A percentile compares a stretch with the other conserved stretches of the same genome.
phyloP scores from a whole-genome alignment of 768 basidiomycete genomes.

The Hysterangium stoloniferum region DNA sequence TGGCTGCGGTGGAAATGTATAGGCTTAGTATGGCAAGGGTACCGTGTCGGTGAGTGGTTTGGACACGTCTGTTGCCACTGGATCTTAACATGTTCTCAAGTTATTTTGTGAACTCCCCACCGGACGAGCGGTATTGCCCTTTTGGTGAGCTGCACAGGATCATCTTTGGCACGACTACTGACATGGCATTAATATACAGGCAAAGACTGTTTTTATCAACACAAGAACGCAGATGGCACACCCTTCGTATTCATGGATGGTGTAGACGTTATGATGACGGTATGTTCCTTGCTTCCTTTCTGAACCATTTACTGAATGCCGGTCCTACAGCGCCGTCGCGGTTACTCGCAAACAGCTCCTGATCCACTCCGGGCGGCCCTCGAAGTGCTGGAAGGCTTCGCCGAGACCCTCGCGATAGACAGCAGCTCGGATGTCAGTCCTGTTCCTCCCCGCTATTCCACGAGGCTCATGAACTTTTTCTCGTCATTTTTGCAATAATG shows the following conservation, averaged over 20 bases:
- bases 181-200: constrained; percentile 18
- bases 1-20: constrained; percentile 44
- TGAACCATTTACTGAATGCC: not conserved
- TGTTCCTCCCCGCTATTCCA: not conserved
- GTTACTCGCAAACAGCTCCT: not conserved
- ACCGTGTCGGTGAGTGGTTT: constrained; percentile 49
- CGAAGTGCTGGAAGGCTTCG: constrained; percentile 6
- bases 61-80: not conserved
- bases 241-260: constrained; percentile 48
- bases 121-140: constrained; percentile 52
- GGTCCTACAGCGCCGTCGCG: constrained; percentile 1
- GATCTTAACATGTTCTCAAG: constrained; percentile 25
- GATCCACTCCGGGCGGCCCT: constrained; percentile 6
- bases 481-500: not conserved
- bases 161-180: not conserved
- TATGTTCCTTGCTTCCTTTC: constrained; percentile 21
- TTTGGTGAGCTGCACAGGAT: constrained; percentile 32
- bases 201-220: constrained; percentile 74
- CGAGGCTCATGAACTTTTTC: not conserved
- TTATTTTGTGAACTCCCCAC: constrained; percentile 50
- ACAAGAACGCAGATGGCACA: constrained; percentile 60
- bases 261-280: constrained; percentile 45
- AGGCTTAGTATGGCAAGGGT: constrained; percentile 67
- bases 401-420: not conserved
- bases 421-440: not conserved